Percentiles rank a stretch among this genome's conserved stretches.
Evolutionary conservation across 2,329 filamentous ascomycete genomes (phyloP).

Genomic region (Penicillium palitans): DNA sequence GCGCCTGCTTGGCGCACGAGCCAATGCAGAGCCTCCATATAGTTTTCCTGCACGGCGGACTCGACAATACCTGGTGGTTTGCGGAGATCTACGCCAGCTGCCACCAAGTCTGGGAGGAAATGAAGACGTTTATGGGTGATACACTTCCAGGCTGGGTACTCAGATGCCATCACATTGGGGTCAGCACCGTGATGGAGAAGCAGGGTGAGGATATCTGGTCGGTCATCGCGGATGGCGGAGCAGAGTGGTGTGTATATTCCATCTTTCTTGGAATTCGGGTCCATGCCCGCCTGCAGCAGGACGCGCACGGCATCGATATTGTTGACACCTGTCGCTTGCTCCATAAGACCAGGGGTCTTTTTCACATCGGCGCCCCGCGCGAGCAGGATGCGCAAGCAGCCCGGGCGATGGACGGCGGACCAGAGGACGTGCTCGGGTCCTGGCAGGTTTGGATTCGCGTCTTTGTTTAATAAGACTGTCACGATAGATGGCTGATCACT

Average conservation of each 20-base stretch:
- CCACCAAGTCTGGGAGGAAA: constrained; percentile 58
- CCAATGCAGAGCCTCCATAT: constrained; percentile 61
- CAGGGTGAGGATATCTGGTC: constrained; percentile 61
- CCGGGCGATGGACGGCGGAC: constrained; percentile 61
- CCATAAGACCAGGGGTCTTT: constrained; percentile 64
- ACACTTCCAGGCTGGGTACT: constrained; percentile 68
- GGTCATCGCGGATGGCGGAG: constrained; percentile 67
- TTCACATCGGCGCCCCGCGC: constrained; percentile 59
- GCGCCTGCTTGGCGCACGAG: constrained; percentile 59
- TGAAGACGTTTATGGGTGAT: constrained; percentile 65
- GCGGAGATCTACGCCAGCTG: constrained; percentile 60
- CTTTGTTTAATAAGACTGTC: constrained; percentile 55
- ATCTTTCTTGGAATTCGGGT: constrained; percentile 63
- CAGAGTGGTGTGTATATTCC: constrained; percentile 68
- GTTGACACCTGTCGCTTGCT: constrained; percentile 63
- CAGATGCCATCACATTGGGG: constrained; percentile 57
- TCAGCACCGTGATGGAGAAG: constrained; percentile 56
- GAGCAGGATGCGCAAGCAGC: constrained; percentile 60
- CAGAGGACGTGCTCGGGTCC: constrained; percentile 69
- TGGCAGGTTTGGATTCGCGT: constrained; percentile 67
- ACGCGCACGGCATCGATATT: constrained; percentile 62
- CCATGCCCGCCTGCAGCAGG: constrained; percentile 60
- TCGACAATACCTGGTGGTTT: constrained; percentile 66
- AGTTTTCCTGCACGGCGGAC: constrained; percentile 62
- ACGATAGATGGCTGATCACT: constrained; percentile 59